These are phyloP conservation scores for Rhodosporidiobolus odoratus DNA, from an alignment of 768 basidiomycete genomes.

Conservation along the genomic window DNA sequence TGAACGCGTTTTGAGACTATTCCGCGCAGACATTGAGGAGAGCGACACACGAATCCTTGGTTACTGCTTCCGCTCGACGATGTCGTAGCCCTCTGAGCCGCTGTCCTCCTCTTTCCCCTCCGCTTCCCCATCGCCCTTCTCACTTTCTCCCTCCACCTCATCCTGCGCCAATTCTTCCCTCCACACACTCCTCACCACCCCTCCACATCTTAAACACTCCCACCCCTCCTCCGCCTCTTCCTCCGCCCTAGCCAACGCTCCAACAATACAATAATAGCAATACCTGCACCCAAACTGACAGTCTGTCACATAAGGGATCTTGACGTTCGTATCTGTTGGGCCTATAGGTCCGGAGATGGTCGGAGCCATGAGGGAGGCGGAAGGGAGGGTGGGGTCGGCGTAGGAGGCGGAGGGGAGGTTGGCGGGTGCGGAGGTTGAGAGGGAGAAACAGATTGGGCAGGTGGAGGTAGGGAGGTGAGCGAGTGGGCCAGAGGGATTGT, in stretches of 20 bases:
- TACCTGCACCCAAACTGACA: conserved; percentile 79
- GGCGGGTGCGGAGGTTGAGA: conserved; percentile 21
- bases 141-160: neutral
- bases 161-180: conserved; percentile 5
- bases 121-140: conserved; percentile 28
- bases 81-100: neutral
- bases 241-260: conserved; percentile 60
- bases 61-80: neutral
- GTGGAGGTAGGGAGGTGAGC: conserved; percentile 64
- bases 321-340: conserved; percentile 57
- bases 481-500: conserved; percentile 56
- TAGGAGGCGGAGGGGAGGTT: conserved; percentile 40
- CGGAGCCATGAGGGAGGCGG: conserved; percentile 30
- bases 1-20: no score
- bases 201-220: conserved; percentile 39
- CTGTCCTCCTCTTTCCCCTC: conserved; percentile 27
- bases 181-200: conserved; percentile 13
- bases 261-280: conserved; percentile 89
- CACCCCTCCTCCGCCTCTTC: conserved; percentile 37
- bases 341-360: conserved; percentile 37
- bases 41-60: no score
- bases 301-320: conserved; percentile 63
- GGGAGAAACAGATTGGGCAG: conserved; percentile 73
- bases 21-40: neutral
- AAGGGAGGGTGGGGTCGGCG: conserved; percentile 42